A percentile compares a stretch with the other conserved stretches of the same genome.
Conservation (phyloP, 2,329 filamentous ascomycete species). For the Colletotrichum truncatum region DNA sequence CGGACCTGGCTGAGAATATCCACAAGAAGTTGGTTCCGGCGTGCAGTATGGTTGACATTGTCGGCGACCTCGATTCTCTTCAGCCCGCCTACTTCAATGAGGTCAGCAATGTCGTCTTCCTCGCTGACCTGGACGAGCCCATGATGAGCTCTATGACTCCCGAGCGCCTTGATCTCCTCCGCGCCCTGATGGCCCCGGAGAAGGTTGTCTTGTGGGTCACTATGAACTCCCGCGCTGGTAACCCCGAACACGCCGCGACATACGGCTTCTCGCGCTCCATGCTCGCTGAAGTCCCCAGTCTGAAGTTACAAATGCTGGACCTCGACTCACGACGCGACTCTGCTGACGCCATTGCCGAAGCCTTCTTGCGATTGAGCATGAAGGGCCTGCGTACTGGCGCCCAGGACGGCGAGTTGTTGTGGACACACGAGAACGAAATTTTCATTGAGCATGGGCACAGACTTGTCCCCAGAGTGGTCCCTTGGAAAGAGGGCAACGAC, state of each 20-base stretch:
- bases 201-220: slow-evolving; percentile 36
- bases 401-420: slow-evolving; percentile 15
- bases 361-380: slow-evolving; percentile 25
- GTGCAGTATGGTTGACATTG: slow-evolving; percentile 33
- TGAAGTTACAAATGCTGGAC: slow-evolving; percentile 32
- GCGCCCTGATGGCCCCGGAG: slow-evolving; percentile 25
- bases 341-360: background rate
- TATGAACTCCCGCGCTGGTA: slow-evolving; percentile 30
- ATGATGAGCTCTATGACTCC: slow-evolving; percentile 45
- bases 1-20: slow-evolving; percentile 34
- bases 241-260: slow-evolving; percentile 34
- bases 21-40: slow-evolving; percentile 30
- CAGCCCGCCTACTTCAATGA: slow-evolving; percentile 24
- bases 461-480: slow-evolving; percentile 49
- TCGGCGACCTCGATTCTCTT: slow-evolving; percentile 37
- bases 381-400: background rate
- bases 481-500: slow-evolving; percentile 48
- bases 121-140: slow-evolving; percentile 31
- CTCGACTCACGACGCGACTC: slow-evolving; percentile 17
- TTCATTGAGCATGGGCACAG: slow-evolving; percentile 44
- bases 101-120: slow-evolving; percentile 28
- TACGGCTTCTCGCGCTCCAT: slow-evolving; percentile 29
- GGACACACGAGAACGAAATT: slow-evolving; percentile 36
- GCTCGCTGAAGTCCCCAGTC: slow-evolving; percentile 25
- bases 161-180: slow-evolving; percentile 33